Evolutionary conservation across 306 rosid genomes (phyloP), one percentile per base, ranked within the genome.

Genomic region (Medicago ruthenica): DNA sequence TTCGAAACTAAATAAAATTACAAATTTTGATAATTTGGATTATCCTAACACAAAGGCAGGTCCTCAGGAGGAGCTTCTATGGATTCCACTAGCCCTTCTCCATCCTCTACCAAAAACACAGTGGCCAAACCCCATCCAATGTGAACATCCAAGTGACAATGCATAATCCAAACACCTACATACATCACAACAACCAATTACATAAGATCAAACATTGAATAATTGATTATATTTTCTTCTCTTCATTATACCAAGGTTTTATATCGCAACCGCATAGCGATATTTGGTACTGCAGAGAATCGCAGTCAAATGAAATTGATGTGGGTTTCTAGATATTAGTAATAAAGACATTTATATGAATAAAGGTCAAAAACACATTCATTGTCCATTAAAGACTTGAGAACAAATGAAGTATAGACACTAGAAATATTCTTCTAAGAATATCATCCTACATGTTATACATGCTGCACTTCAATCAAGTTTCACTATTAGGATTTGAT

Each of bases 101-200:
- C 98, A 55, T 92, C 89, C 21, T 89, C 98, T 3, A 92, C 98
- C 81, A 95, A 64, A 69, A 95, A 83, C 80, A 92, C 91, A 85
- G 89, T 92, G 6, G 97, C 97, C 86, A 95, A 82, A 5, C 98
- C 98, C 98, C 97, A 95, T 15, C 57, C 78, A 42, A 91, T 92
- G 74, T 95, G 98, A 81, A 90, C 98, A 76, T 95, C 98, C 85
- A 95, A 89, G 82, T 95, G 98, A 79, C 97, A 95, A 53, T 92
- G 98, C 97, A 92, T 80, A 45, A 92, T 0, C 98, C 98, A 95
- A 24, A 87, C 97, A 74, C 98, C 97, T 81, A 47, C 76, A 70
- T 8, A 64, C 4, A 76, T 62, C 44, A 76, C n/a, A 75, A 41
- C 14, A 51, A 1, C 22, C 15, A 75, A 62, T 16, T 47, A 36